Evolutionary conservation across 2,329 filamentous ascomycete species (phyloP), one percentile per base, ranked within the genome.

Genomic region (Clarireedia monteithiana): DNA sequence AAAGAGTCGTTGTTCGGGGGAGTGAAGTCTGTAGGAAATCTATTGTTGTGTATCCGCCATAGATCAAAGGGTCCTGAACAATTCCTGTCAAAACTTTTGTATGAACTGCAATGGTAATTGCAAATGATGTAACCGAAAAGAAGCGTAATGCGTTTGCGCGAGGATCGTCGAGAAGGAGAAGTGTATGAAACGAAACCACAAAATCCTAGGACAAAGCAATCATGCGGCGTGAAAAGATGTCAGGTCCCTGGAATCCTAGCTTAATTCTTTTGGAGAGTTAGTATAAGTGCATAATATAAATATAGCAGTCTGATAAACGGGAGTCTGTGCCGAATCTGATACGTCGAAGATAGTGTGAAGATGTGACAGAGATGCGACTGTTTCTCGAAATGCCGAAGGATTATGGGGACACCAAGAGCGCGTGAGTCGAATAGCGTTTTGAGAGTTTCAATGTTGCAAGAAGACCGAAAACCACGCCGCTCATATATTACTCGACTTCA

Each of bases 21-120:
- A 63, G 62, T 58, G 58, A 63, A 60, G 51, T 56, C 23, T 56
- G 52, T 36, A 42, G 53, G 50, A 48, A 58, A 61, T 57, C 62
- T 67, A 66, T 56, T 64, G 61, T 65, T 56, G 57, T 62, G 55
- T 50, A 58, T 58, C 51, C 60, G 66, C 66, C 66, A 67, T 67
- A 61, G 60, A 62, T 63, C 38, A 48, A 57, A 39, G 23, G 23
- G n/a, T 42, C 23, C 17, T 42, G 10, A 24, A 47, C 26, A 52
- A 54, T 46, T 50, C 34, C 56, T 54, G 47, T 38, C 39, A 48
- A 56, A 51, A 57, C 40, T 54, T 59, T 58, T 51, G 48, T 40
- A 30, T 5, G 56, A 49, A 45, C 23, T 45, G 12, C 46, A 34
- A 40, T 12, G 6, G 14, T 38, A 48, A 51, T 27, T 27, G 50